phyloP scores from a whole-genome alignment of 176 grass and related monocot species.

The Carex parvula region DNA sequence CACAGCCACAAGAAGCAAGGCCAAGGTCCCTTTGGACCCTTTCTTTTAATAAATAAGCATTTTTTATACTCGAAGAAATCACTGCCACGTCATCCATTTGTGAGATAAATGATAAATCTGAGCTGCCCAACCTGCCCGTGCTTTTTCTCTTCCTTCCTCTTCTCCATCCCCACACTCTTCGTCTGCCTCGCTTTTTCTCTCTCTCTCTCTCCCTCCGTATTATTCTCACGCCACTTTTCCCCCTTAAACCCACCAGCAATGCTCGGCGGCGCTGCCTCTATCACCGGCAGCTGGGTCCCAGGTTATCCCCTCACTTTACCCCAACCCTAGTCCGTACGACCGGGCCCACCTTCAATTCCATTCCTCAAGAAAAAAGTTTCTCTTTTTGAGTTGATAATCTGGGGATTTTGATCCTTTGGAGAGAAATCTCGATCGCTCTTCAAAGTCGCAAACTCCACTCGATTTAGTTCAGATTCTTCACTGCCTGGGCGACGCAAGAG shows the following conservation, averaged over 20 bases:
- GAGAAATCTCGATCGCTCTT: neutral
- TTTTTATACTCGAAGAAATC: neutral
- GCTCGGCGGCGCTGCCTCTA: conserved; percentile 19
- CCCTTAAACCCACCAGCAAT: conserved; percentile 24
- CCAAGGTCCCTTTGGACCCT: too few species aligned
- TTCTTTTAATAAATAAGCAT: neutral
- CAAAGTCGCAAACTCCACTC: neutral
- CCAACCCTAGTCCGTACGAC: conserved; percentile 13
- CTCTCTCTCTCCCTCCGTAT: conserved; percentile 1
- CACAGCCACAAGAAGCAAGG: neutral
- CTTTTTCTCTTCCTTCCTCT: conserved; percentile 34
- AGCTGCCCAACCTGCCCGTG: conserved; percentile 56
- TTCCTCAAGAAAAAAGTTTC: neutral
- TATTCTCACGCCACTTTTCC: conserved; percentile 25
- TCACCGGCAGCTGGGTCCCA: conserved; percentile 32
- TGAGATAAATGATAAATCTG: conserved; percentile 1
- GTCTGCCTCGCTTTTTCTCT: conserved; percentile 26
- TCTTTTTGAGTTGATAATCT: conserved; percentile 6
- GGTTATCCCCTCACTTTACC: conserved; percentile 28
- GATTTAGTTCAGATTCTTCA: conserved; percentile 27
- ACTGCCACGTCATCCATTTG: neutral
- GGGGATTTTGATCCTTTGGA: conserved; percentile 6
- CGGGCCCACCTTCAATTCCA: conserved; percentile 8
- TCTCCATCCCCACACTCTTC: conserved; percentile 38
- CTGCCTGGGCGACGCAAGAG: neutral